Base-by-base conservation (phyloP, 2,329 filamentous ascomycete species). In the Graphilbum fragrans region DNA sequence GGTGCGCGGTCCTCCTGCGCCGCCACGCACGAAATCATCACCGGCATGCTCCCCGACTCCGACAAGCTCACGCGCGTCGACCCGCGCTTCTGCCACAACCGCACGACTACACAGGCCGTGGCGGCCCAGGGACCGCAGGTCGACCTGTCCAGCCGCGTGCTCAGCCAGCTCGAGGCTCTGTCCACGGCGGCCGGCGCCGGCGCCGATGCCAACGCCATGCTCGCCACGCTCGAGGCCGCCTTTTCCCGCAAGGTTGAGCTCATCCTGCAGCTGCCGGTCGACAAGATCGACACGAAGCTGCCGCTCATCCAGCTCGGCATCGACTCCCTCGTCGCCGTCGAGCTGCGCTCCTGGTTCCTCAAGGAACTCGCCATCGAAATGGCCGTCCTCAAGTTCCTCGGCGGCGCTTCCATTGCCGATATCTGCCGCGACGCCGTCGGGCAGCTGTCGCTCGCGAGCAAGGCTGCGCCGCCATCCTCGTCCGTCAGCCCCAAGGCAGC, bases 261-360 rank as follows among this genome's bases (percentile, higher is more conserved):
- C 3, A 38, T 49, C 38, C 39, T 43, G 32, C n/a, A 18, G 32
- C 32, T 34, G 32, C 32, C 32, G n/a, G n/a, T 8, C 32, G 17
- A 19, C 32, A 6, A 19, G n/a, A 34, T 46, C 29, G 42, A 44
- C n/a, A 31, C 35, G 16, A 35, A 40, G 22, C 22, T 52, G 44
- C 49, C 56, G 2, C 50, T 59, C 2, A 53, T 55, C 1, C 53
- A 56, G 4, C 59, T 56, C 32, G 62, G 63, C 1, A 54, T 64
- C 8, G 62, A 65, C 49, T 63, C 61, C 1, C 55, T 69, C 0
- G 57, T 69, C 22, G 64, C 63, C 1, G 59, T 68, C 29, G 29
- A 31, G 14, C 29, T 31, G 29, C 29, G 29, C 29, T 31, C 29
- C 14, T 31, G 29, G 29, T 31, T 31, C 29, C 29, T 31, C 29